A percentile compares a stretch with the other conserved stretches of the same genome.
Conservation (phyloP, 2,329 filamentous ascomycete species). For the Fusarium algeriense region DNA sequence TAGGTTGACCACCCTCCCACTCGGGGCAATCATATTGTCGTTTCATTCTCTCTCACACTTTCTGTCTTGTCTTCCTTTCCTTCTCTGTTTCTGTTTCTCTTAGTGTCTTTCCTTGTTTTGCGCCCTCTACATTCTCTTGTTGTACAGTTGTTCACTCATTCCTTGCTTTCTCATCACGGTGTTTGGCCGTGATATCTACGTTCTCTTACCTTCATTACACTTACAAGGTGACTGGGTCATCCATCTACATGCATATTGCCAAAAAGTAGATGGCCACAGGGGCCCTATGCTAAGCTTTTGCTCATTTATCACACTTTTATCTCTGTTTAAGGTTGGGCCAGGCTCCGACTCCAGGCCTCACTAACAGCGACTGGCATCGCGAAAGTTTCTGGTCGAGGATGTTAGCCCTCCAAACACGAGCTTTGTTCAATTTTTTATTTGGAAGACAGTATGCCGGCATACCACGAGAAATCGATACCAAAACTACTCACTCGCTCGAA, state of each 20-base stretch:
- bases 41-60: conserved; percentile 40
- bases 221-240: conserved; percentile 44
- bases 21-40: conserved; percentile 29
- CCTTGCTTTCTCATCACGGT: conserved; percentile 27
- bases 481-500: conserved; percentile 32
- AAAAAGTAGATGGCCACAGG: conserved; percentile 44
- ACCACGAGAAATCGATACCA: conserved; percentile 52
- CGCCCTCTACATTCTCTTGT: conserved; percentile 28
- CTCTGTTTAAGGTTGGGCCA: conserved; percentile 26
- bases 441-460: conserved; percentile 67
- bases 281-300: conserved; percentile 38
- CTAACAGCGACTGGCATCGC: conserved; percentile 53
- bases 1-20: conserved; percentile 35
- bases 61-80: conserved; percentile 31
- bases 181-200: conserved; percentile 17
- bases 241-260: conserved; percentile 44
- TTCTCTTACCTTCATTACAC: conserved; percentile 25
- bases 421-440: conserved; percentile 62
- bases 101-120: conserved; percentile 37
- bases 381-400: conserved; percentile 44
- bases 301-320: conserved; percentile 27
- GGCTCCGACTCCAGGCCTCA: conserved; percentile 22
- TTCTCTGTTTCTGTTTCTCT: conserved; percentile 35
- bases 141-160: conserved; percentile 27
- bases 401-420: conserved; percentile 59